Base-by-base conservation (phyloP, 495 filamentous ascomycete genomes). In the Viridothelium virens region DNA sequence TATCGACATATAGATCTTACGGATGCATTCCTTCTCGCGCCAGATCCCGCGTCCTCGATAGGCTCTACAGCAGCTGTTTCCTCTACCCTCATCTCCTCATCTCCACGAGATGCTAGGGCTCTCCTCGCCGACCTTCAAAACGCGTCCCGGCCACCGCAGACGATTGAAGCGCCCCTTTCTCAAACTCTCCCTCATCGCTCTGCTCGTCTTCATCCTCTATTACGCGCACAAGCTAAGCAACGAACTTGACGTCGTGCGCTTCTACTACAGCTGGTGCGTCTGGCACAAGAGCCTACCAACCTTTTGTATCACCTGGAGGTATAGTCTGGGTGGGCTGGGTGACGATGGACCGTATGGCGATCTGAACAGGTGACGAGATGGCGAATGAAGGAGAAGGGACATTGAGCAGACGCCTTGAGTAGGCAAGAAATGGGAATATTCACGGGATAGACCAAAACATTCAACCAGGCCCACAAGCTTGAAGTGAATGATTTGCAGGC, bases 241-340 rank as follows among this genome's bases (percentile, higher is more conserved):
- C 14, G 53, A 59, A 36, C 36, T 59, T 1, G 53, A 59, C 2
- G 53, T 59, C 25, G 53, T 59, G 31, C 4, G 53, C 6, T 59
- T 59, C 53, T 59, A 59, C 53, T 59, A 59, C 53, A 59, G 53
- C 53, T 59, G 53, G 53, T 59, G 53, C 36, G 14, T 59, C 4
- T 59, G 53, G 53, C 53, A 59, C 14, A 59, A 59, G 53, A 59
- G 53, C 14, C 31, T 59, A 36, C 53, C 53, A 14, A 59, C 53
- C 6, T 59, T 59, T 59, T 59, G 53, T 18, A 59, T 59, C 31
- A 59, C 53, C 3, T 59, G 53, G 53, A 59, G 53, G 53, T 59
- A 59, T 14, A 59, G 53, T 31, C 53, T 59, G 31, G 53, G 53
- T 6, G 31, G 36, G 2, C 33, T 59, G 33, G 53, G 53, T 3